Evolutionary conservation across 345 rosid species (phyloP), one percentile per base, ranked within the genome.

Genomic region (Eucalyptus curtisii): DNA sequence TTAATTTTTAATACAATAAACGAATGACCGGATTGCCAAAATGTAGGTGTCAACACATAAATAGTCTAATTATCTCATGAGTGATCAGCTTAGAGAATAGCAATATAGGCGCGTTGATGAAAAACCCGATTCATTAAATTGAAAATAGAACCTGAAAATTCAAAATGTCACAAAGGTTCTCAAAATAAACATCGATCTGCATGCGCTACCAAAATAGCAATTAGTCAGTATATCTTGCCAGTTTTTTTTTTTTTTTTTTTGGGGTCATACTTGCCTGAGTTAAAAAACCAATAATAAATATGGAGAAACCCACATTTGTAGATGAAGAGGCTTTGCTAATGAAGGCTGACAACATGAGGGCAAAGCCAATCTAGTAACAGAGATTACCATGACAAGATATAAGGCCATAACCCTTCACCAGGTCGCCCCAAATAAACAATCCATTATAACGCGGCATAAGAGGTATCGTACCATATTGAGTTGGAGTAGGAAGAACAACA

Each of bases 261-360:
- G 3, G 16, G 8, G 22, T 50, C 55, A 17, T 50, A 50, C 89
- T 89, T 89, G 93, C 99, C 98, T 96, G 98, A 53, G 97, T 96
- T 87, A 97, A 82, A 94, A 96, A 97, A 57, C 98, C 97, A 87
- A 96, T 88, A 84, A 97, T 95, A 90, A 96, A 96, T 85, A 96
- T 91, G 90, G 92, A 96, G 94, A 97, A 97, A 31, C 99, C 99
- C 8, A 90, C 93, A 48, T 97, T 93, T 42, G 96, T 96, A 87
- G 99, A 94, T 71, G 99, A 95, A 52, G 99, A 86, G 52, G 99
- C 92, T 93, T 96, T 95, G 93, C 96, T 94, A 85, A 97, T 91
- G 90, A 97, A 96, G 89, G 98, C 89, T 61, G 99, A 96, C 91
- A 96, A 88, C 98, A 96, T 90, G 93, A 96, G 96, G n/a, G 98